These are phyloP conservation scores for Sporothrix pallida DNA, from an alignment of 2,329 filamentous ascomycete species.

Conservation along the genomic window DNA sequence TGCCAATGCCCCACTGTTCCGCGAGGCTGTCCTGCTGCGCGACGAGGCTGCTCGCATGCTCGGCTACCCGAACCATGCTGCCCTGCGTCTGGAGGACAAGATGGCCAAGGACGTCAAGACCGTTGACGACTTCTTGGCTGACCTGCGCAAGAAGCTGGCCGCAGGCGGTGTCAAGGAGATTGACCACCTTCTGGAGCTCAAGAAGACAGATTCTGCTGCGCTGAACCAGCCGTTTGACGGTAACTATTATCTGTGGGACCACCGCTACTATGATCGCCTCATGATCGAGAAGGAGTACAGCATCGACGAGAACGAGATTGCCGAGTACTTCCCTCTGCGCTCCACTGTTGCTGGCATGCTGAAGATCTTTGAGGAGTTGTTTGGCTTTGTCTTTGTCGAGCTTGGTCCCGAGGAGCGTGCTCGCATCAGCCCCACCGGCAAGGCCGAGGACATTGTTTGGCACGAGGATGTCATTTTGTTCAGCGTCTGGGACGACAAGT, in stretches of 20 bases:
- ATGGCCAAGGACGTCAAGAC: slow-evolving; percentile 80
- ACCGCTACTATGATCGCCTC: slow-evolving; percentile 78
- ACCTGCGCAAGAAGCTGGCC: slow-evolving; percentile 69
- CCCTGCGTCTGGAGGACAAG: slow-evolving; percentile 78
- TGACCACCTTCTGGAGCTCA: slow-evolving; percentile 71
- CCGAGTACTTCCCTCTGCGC: slow-evolving; percentile 82
- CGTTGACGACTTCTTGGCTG: slow-evolving; percentile 74
- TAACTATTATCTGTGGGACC: slow-evolving; percentile 83
- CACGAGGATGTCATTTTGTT: slow-evolving; percentile 84
- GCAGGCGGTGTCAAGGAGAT: slow-evolving; percentile 75
- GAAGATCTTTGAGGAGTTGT: slow-evolving; percentile 80
- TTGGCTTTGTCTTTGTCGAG: slow-evolving; percentile 79
- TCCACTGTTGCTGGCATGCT: slow-evolving; percentile 79
- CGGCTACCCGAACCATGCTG: slow-evolving; percentile 77
- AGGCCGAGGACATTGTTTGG: slow-evolving; percentile 76
- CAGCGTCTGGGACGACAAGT: slow-evolving; percentile 79
- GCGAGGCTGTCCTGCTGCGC: slow-evolving; percentile 73
- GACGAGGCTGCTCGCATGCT: slow-evolving; percentile 79
- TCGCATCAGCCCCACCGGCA: slow-evolving; percentile 68
- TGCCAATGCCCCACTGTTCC: slow-evolving; percentile 74
- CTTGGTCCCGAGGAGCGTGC: slow-evolving; percentile 69
- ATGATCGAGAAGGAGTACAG: slow-evolving; percentile 81
- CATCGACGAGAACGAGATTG: slow-evolving; percentile 78
- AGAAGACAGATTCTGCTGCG: slow-evolving; percentile 70
- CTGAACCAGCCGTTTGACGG: slow-evolving; percentile 66